These are phyloP conservation scores for Angophora floribunda DNA, from an alignment of 345 rosid species.

Conservation along the genomic window DNA sequence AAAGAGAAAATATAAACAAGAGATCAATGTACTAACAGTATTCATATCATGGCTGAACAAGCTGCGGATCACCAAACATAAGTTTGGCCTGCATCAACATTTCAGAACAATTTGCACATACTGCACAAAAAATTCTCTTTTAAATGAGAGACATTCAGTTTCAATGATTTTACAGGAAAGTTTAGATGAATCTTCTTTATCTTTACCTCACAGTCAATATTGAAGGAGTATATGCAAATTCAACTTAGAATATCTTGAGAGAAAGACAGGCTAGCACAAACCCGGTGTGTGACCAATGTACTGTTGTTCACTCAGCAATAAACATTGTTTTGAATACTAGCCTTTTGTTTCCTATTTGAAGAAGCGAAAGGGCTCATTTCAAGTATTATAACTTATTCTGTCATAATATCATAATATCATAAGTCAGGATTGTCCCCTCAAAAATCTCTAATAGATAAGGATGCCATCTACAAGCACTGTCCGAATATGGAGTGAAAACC, in stretches of 20 bases:
- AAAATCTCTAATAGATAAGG: neutral
- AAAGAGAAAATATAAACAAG: neutral
- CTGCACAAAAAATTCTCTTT: neutral
- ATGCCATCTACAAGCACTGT: neutral
- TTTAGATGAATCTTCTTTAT: neutral
- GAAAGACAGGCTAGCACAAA: neutral
- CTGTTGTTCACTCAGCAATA: neutral
- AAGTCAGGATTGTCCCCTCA: neutral
- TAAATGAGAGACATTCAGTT: neutral
- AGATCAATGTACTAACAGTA: neutral
- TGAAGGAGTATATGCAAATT: neutral
- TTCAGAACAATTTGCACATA: neutral
- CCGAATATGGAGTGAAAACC: neutral
- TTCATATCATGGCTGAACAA: neutral
- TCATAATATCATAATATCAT: neutral
- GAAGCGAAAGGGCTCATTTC: neutral
- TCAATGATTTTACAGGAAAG: neutral
- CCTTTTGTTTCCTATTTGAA: neutral
- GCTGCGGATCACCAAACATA: neutral
- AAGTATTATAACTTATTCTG: neutral
- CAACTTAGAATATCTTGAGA: neutral
- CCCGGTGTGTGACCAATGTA: neutral
- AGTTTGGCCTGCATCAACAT: neutral
- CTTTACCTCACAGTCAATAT: neutral
- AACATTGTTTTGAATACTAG: neutral